A percentile compares a stretch with the other conserved stretches of the same genome.
Evolutionary conservation across 176 grass and related monocot genomes (phyloP).

Genomic region (Pontederia paniculata): DNA sequence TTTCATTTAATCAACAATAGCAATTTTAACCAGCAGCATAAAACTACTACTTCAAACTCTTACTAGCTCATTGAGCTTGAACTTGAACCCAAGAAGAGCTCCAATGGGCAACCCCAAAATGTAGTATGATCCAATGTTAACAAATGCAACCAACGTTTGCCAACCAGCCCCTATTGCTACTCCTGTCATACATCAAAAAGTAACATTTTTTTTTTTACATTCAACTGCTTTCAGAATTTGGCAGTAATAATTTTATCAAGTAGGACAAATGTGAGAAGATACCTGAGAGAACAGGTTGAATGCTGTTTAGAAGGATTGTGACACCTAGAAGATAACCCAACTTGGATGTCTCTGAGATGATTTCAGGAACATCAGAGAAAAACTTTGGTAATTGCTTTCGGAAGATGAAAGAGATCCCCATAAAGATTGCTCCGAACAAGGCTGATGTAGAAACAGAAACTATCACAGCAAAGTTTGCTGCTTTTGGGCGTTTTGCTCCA

Average conservation of each 20-base stretch:
- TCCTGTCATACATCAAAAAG: slow-evolving; percentile 49
- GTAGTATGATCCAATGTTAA: slow-evolving; percentile 80
- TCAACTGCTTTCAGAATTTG: not conserved
- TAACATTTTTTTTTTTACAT: too few relatives aligned
- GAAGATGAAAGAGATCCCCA: not conserved
- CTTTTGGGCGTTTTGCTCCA: slow-evolving; percentile 1
- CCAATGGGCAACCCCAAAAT: slow-evolving; percentile 66
- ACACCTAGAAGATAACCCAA: slow-evolving; percentile 4
- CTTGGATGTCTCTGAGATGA: not conserved
- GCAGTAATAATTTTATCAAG: not conserved
- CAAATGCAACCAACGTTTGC: too few relatives aligned
- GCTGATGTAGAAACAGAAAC: not conserved
- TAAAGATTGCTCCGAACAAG: not conserved
- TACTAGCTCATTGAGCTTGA: slow-evolving; percentile 40
- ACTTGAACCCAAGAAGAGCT: slow-evolving; percentile 68
- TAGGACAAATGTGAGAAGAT: not conserved
- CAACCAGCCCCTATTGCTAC: slow-evolving; percentile 87
- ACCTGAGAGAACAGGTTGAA: too few relatives aligned
- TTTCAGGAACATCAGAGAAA: not conserved
- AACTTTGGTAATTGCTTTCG: not conserved
- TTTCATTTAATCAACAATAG: not conserved
- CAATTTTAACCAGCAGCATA: not conserved
- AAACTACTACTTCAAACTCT: too few relatives aligned
- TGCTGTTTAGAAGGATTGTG: slow-evolving; percentile 8
- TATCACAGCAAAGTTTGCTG: slow-evolving; percentile 6